Base-by-base conservation (phyloP, 148 eudicot genomes). In the Selenicereus undatus region DNA sequence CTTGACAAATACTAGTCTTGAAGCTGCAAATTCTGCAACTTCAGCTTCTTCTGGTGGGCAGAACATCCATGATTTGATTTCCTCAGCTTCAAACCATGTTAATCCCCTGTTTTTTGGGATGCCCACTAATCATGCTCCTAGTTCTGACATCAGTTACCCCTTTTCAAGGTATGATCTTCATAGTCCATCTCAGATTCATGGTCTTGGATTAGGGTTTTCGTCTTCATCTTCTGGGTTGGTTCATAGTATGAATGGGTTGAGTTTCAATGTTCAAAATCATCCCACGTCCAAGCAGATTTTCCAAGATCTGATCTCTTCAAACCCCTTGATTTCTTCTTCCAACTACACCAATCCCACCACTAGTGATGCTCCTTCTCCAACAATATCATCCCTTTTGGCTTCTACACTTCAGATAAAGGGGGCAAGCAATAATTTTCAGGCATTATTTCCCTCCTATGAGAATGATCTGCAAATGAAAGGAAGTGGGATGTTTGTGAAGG, bases 131-230 rank as follows among this genome's bases (percentile, higher is more conserved):
- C 35, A 48, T 48, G 10, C 52, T 10, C 52, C 68, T 76, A 64
- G 51, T 88, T 50, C 78, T 52, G 82, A 88, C n/a, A 89, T 86
- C 72, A 83, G 70, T 75, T 76, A 82, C 16, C 80, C 86, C 0
- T 87, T 84, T 71, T 85, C 88, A 69, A 86, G 90, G 77, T 86
- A 84, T 80, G 91, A 90, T 86, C 85, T 87, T 75, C 80, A 79
- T 16, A 78, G 82, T 82, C 72, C 83, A 79, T 52, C 88, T 76
- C 88, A 86, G 11, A 79, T 85, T 78, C 85, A 79, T 82, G 82
- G 74, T 48, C 73, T 90, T 77, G 93, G 93, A 76, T 80, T 90
- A 82, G 91, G 93, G 90, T 87, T 86, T 84, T 83, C 88, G 50
- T 70, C 81, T 43, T 45, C 56, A 73, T 73, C 51, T 73, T 75